Evolutionary conservation across 2,329 filamentous ascomycete genomes (phyloP), one percentile per base, ranked within the genome.

Genomic region (Colletotrichum truncatum): DNA sequence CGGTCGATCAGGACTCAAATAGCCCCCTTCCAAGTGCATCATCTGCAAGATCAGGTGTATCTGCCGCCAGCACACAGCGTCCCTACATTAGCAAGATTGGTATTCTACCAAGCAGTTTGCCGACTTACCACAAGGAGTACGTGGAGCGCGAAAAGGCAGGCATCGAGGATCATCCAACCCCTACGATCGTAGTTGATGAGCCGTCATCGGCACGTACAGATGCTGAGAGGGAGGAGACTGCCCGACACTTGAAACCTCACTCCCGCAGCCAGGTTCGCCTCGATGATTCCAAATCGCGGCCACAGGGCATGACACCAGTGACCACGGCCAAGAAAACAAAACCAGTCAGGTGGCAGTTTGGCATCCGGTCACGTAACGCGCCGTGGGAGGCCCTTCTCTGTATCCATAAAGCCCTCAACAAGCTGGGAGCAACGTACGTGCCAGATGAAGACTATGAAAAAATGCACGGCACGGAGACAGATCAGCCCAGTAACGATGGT

Each of bases 271-370:
- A 91, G 58, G 78, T 91, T 25, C 88, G 89, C 55, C 79, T 93
- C 3, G 91, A 95, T 68, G 90, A 87, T 73, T 84, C 78, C 61
- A 86, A 74, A 74, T 87, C 80, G 68, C 83, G 87, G 36, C 88
- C 88, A 4, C 86, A 89, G 62, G 84, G 85, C 18, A 84, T 91
- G 81, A 91, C 88, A 3, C 88, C 87, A 1, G 85, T 89, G 49
- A 80, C 84, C 54, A 51, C 49, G 25, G 77, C 83, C 4, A 93
- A 92, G 81, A 94, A 93, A 76, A 80, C 85, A 5, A 94, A 93
- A 73, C 92, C 92, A 1, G 93, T 94, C 14, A 93, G 95, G 70
- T 99, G 96, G 96, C 96, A 99, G 76, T 99, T 99, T 75, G 96
- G 96, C 61, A 99, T 99, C 67, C 89, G 96, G 36, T 97, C 93